A percentile compares a stretch with the other conserved stretches of the same genome.
Evolutionary conservation across 176 grass and related monocot genomes (phyloP).

Genomic region (Secale cereale): DNA sequence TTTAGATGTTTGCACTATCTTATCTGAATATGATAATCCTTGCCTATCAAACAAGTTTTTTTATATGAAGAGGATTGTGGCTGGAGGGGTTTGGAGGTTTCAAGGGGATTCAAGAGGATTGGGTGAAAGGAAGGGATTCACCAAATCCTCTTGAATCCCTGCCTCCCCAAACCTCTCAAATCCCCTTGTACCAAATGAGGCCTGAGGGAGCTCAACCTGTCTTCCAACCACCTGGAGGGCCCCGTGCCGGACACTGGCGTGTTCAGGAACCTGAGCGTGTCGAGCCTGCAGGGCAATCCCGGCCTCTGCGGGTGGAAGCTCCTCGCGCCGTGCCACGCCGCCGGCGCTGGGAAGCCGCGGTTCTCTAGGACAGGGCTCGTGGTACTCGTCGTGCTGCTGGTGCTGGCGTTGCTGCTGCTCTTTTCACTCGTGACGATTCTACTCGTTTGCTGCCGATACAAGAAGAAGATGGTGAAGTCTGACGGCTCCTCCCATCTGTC

Average conservation of each 20-base stretch:
- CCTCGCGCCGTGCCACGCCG: conserved; percentile 39
- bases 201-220: conserved; percentile 62
- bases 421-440: conserved; percentile 8
- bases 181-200: too few species aligned
- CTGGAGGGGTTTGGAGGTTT: too few species aligned
- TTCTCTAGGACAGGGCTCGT: conserved; percentile 54
- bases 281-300: conserved; percentile 62
- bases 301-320: conserved; percentile 68
- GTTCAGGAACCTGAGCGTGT: conserved; percentile 50
- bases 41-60: too few species aligned
- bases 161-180: too few species aligned
- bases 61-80: too few species aligned
- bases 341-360: background rate
- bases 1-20: too few species aligned
- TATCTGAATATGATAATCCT: too few species aligned
- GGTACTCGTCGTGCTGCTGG: conserved; percentile 31
- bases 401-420: conserved; percentile 46
- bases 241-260: conserved; percentile 56
- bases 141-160: too few species aligned
- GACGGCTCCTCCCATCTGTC: background rate
- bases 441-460: conserved; percentile 17
- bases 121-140: too few species aligned
- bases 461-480: conserved; percentile 18
- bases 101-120: too few species aligned
- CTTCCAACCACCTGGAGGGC: conserved; percentile 58